phyloP scores from a whole-genome alignment of 139 green algal genomes.

The Marvania coccoides region DNA sequence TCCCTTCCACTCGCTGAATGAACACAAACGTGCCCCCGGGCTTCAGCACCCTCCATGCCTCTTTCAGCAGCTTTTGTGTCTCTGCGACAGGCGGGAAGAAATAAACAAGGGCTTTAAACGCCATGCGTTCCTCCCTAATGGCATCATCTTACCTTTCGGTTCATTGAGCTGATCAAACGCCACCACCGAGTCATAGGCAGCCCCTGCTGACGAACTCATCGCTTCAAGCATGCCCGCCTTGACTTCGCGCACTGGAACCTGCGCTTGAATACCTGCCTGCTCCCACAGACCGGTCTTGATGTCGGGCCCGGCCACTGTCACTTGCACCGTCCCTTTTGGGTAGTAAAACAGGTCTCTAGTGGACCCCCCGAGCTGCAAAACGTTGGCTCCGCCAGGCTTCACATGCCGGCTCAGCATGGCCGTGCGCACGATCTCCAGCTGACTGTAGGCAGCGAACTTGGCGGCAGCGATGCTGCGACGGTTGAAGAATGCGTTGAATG shows the following conservation, averaged over 20 bases:
- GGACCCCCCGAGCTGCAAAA: slow-evolving; percentile 46
- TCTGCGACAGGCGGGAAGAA: background rate
- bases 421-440: slow-evolving; percentile 50
- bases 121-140: too few species aligned
- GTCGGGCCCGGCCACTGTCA: slow-evolving; percentile 34
- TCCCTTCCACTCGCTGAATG: slow-evolving; percentile 29
- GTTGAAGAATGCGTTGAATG: too few species aligned
- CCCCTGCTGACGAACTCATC: background rate
- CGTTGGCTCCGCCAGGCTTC: slow-evolving; percentile 7
- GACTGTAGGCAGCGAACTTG: slow-evolving; percentile 36
- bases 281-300: slow-evolving; percentile 45
- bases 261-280: slow-evolving; percentile 52
- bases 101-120: too few species aligned
- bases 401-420: slow-evolving; percentile 50
- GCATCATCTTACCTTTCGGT: too few species aligned
- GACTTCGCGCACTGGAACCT: slow-evolving; percentile 28
- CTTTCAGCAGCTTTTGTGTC: slow-evolving; percentile 14
- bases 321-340: slow-evolving; percentile 32
- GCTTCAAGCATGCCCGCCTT: background rate
- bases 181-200: slow-evolving; percentile 38
- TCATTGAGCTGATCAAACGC: slow-evolving; percentile 4
- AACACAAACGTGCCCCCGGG: slow-evolving; percentile 49
- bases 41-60: slow-evolving; percentile 37
- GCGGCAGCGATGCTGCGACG: slow-evolving; percentile 22
- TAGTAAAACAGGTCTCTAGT: slow-evolving; percentile 58